Base-by-base conservation (phyloP, 2,329 filamentous ascomycete species). In the Monilinia fructigena region DNA sequence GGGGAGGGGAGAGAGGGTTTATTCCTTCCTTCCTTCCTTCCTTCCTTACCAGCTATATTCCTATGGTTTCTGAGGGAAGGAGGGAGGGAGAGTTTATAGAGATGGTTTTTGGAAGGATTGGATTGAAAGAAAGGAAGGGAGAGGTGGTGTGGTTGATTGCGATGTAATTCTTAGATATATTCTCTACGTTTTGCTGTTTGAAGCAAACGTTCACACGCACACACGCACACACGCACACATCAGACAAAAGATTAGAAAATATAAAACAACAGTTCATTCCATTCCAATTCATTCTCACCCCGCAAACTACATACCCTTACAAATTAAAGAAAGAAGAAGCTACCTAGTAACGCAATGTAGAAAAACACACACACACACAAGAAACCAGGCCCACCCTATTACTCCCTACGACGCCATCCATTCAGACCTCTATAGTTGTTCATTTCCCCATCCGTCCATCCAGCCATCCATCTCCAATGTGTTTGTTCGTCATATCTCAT, bases 401-500 rank as follows among this genome's bases (percentile, higher is more conserved):
- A 42, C 55, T 58, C 55, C 55, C 14, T 7, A 16, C 35, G 35
- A 61, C 45, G 48, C 48, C 60, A 52, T 28, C 10, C 45, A 35
- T 52, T n/a, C 45, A 38, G 53, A n/a, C 59, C 26, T 61, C 58
- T 50, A 61, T 61, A 35, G 10, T 38, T 10, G 18, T 35, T 50
- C 18, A 23, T 23, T 35, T 18, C 42, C 23, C 55, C 63, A 50
- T 50, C 26, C 38, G 31, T 11, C 35, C 54, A 56, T 45, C 45
- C 63, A 56, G 23, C 40, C 35, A 60, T 35, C 38, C 31, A 61
- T 54, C 42, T 55, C 40, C 26, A 48, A 26, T 7, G 5, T 53
- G n/a, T 52, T 40, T 35, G 12, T n/a, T 59, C 54, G 12, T 38
- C 58, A 55, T 45, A 55, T 55, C n/a, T 63, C 60, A 42, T 63